phyloP scores from a whole-genome alignment of 352 stramenopile genomes.

The Phytophthora melonis region DNA sequence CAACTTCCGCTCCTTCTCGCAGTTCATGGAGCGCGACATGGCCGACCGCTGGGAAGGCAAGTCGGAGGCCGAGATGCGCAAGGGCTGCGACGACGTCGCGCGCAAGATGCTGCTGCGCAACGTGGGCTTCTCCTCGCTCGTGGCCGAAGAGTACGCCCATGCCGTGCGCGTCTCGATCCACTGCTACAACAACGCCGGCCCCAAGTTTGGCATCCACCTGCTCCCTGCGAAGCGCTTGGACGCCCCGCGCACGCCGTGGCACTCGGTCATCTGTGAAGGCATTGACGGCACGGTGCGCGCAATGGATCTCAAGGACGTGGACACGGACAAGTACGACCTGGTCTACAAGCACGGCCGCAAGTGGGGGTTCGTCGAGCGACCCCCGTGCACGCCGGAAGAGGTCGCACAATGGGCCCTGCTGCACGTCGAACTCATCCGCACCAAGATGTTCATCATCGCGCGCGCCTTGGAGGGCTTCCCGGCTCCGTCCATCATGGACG shows the following conservation, averaged over 20 bases:
- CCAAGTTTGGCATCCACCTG: conserved; percentile 25
- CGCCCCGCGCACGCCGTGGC: conserved; percentile 10
- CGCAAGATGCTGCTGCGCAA: conserved; percentile 34
- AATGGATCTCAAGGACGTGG: conserved; percentile 27
- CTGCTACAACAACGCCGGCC: conserved; percentile 28
- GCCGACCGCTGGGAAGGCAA: conserved; percentile 23
- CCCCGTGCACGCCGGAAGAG: conserved; percentile 22
- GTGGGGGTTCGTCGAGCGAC: conserved; percentile 29
- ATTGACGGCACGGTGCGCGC: conserved; percentile 17
- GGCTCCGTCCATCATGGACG: conserved; percentile 25
- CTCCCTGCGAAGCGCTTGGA: conserved; percentile 3
- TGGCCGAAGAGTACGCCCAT: conserved; percentile 20
- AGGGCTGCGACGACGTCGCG: conserved; percentile 25
- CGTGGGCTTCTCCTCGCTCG: conserved; percentile 23
- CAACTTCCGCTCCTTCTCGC: conserved; percentile 33
- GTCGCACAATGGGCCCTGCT: conserved; percentile 21
- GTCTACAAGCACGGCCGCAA: conserved; percentile 35
- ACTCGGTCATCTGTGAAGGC: conserved; percentile 23
- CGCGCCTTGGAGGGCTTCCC: conserved; percentile 22
- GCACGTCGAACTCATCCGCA: conserved; percentile 29
- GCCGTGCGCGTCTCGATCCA: conserved; percentile 24
- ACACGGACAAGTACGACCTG: conserved; percentile 33
- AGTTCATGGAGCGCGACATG: conserved; percentile 34
- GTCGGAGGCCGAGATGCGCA: conserved; percentile 24
- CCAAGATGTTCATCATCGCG: conserved; percentile 31